Percentiles rank a stretch among this genome's conserved stretches.
These are phyloP conservation scores for Panus rudis DNA, from an alignment of 768 basidiomycete genomes.

Conservation along the genomic window DNA sequence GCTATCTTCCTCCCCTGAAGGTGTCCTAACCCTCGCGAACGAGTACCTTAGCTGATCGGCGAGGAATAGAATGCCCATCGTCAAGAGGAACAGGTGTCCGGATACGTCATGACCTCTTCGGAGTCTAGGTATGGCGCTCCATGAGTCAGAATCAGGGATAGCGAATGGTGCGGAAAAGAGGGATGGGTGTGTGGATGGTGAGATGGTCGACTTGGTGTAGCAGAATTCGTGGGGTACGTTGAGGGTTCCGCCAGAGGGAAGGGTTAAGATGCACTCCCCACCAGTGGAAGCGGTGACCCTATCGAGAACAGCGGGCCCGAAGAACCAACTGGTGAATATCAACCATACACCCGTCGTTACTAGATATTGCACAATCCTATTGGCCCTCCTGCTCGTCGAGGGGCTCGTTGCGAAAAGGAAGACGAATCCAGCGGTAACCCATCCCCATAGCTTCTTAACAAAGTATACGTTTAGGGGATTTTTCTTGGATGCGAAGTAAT, in stretches of 20 bases:
- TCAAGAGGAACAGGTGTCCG: conserved; percentile 88
- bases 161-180: conserved; percentile 45
- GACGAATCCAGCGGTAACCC: conserved; percentile 71
- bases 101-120: conserved; percentile 87
- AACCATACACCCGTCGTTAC: conserved; percentile 64
- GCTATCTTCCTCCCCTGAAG: conserved; percentile 12
- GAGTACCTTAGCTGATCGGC: conserved; percentile 64
- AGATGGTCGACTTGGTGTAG: conserved; percentile 39
- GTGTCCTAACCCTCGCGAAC: conserved; percentile 22
- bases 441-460: conserved; percentile 88
- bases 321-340: conserved; percentile 80
- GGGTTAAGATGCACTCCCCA: conserved; percentile 64
- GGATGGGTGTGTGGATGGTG: conserved; percentile 53
- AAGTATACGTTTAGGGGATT: conserved; percentile 81
- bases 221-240: conserved; percentile 55
- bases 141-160: conserved; percentile 31
- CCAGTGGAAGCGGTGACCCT: conserved; percentile 61
- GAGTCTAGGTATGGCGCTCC: conserved; percentile 51
- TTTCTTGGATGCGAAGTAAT: conserved; percentile 76
- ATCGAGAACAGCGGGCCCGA: conserved; percentile 72
- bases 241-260: conserved; percentile 51
- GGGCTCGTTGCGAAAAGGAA: conserved; percentile 54
- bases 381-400: conserved; percentile 29
- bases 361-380: conserved; percentile 46
- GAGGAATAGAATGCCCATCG: conserved; percentile 72